Evolutionary conservation across 2,329 filamentous ascomycete genomes (phyloP), one percentile per base, ranked within the genome.

Genomic region (Aureobasidium leucospermi): DNA sequence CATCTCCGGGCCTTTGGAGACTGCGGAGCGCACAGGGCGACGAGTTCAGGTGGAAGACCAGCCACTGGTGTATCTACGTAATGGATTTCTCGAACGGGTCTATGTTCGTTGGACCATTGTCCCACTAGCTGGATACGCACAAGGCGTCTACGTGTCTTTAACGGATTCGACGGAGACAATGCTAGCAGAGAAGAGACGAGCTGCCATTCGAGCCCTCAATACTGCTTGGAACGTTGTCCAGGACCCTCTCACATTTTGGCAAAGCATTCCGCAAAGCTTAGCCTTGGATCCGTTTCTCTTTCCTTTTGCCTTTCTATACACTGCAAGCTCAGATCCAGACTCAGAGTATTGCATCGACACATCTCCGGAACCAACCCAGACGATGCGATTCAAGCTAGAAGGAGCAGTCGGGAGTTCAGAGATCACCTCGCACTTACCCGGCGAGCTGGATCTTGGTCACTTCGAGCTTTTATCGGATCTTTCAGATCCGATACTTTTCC

Each of bases 261-360:
- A 57, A 19, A 46, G 16, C 8, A 52, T 61, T 8, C 46, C 53
- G 6, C n/a, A 47, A 19, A 58, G 48, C 10, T 11, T 60, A 8
- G 41, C 43, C 8, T 23, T 49, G 13, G 55, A 63, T 28, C 48
- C 55, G 5, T 43, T 38, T 31, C 53, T 60, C n/a, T 61, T 63
- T 19, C 61, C 61, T 41, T 63, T 63, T 32, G 61, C 59, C 1
- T 61, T 61, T n/a, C 38, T 63, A 4, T 63, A 63, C 28, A 59
- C 51, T 11, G 58, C 49, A n/a, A 29, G 23, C 6, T 31, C 42
- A 6, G 23, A 43, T 45, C 11, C 31, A 19, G 16, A 10, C 2
- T n/a, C 43, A 9, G 58, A 60, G 2, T 19, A 39, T 15, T 39
- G 49, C 8, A 60, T 58, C 15, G 47, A 60, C 29, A 53, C 28